These are phyloP conservation scores for Claviceps lovelessii DNA, from an alignment of 2,329 filamentous ascomycete genomes.

Conservation along the genomic window DNA sequence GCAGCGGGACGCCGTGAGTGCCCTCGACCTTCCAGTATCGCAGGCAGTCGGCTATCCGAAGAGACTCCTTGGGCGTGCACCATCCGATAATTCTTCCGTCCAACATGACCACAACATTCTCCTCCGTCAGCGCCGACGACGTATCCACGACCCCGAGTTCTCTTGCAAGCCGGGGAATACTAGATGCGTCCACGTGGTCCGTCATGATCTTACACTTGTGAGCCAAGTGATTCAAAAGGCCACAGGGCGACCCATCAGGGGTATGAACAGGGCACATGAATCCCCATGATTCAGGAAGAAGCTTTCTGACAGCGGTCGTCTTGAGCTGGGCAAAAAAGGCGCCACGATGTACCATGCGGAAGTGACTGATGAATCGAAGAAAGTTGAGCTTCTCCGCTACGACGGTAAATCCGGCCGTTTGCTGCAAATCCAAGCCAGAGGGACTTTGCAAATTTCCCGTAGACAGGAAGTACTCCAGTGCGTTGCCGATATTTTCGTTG, in stretches of 20 bases:
- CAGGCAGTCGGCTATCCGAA: conserved; percentile 69
- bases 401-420: conserved; percentile 87
- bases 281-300: conserved; percentile 93
- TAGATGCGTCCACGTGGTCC: conserved; percentile 55
- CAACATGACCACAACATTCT: conserved; percentile 78
- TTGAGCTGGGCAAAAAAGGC: conserved; percentile 97
- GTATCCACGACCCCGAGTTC: conserved; percentile 66
- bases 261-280: conserved; percentile 97
- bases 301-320: conserved; percentile 89
- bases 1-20: conserved; percentile 59
- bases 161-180: conserved; percentile 57
- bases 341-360: conserved; percentile 97
- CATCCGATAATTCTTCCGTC: conserved; percentile 84
- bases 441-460: conserved; percentile 88
- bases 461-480: conserved; percentile 87
- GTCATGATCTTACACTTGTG: conserved; percentile 91
- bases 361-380: conserved; percentile 94
- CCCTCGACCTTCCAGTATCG: conserved; percentile 94
- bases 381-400: conserved; percentile 99
- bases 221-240: conserved; percentile 83
- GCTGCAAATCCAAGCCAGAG: conserved; percentile 85
- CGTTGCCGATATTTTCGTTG: conserved; percentile 77
- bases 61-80: conserved; percentile 73
- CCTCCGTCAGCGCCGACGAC: conserved; percentile 64
- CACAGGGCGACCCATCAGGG: conserved; percentile 88